Percentiles rank a stretch among this genome's conserved stretches.
Evolutionary conservation across 2,329 filamentous ascomycete genomes (phyloP).

Genomic region (Apiospora arundinis): DNA sequence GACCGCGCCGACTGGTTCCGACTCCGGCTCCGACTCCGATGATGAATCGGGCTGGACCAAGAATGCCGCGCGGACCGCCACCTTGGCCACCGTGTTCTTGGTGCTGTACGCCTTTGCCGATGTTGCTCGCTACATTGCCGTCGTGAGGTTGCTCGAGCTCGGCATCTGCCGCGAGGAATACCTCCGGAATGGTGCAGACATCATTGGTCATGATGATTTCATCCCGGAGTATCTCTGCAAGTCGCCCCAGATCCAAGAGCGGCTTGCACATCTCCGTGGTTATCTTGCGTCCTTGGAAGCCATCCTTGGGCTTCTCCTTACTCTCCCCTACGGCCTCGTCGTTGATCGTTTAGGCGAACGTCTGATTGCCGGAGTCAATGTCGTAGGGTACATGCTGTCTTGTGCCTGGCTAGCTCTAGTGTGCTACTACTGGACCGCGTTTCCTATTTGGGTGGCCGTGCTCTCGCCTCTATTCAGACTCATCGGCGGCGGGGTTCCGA

Average conservation of each 20-base stretch:
- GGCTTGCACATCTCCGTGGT: constrained; percentile 7
- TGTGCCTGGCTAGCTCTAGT: background rate
- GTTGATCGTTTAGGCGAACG: background rate
- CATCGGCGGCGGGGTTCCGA: background rate
- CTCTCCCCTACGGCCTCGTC: constrained; percentile 4
- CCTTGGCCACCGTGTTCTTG: background rate
- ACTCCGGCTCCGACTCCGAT: background rate
- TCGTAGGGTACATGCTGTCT: background rate
- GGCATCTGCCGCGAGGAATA: constrained; percentile 21
- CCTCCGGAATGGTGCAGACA: background rate
- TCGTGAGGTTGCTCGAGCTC: constrained; percentile 20
- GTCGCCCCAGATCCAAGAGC: constrained; percentile 10
- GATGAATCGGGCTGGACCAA: background rate
- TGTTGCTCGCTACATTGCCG: constrained; percentile 2
- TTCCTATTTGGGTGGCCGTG: constrained; percentile 9
- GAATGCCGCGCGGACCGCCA: background rate
- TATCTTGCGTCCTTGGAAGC: constrained; percentile 17
- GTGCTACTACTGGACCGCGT: background rate
- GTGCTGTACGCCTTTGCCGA: constrained; percentile 14
- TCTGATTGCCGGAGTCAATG: background rate
- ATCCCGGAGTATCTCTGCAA: constrained; percentile 21
- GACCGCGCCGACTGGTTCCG: background rate
- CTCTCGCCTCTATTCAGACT: constrained; percentile 1
- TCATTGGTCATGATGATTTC: background rate
- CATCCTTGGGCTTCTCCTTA: constrained; percentile 5